Evolutionary conservation across 345 rosid genomes (phyloP), one percentile per base, ranked within the genome.

Genomic region (Euphorbia pulcherrima): DNA sequence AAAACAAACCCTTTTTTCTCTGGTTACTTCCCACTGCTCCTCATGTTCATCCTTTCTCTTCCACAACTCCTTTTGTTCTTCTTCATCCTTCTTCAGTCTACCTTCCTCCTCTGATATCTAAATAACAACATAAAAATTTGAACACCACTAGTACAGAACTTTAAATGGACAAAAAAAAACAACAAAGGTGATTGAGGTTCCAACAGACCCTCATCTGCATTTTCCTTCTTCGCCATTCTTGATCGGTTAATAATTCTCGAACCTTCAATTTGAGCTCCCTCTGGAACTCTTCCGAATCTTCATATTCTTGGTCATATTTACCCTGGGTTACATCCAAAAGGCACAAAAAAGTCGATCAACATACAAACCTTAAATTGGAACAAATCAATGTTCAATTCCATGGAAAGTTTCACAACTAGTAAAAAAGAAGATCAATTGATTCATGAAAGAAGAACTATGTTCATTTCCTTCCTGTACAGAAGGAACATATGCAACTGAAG

Each of bases 31-130:
- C 99, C 97, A 94, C 77, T 94, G 97, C 79, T 88, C 99, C 77
- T 91, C 99, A 41, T 94, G 97, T 69, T 94, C 97, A 52, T 97
- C 91, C 82, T 94, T 91, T 76, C 90, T 89, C 82, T 94, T 94
- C 97, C 97, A 86, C 80, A 81, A 75, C 82, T 94, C 99, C 77
- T 88, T 94, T 82, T 86, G 88, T 76, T 94, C 99, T 79, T 84
- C 97, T 79, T 94, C 97, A 75, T 94, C 99, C 78, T 89, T 94
- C 85, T 94, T 94, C 76, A 94, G 69, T 77, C 99, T 86, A 55
- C 99, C 99, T 77, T 94, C 99, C 84, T 94, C 97, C 79, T 94
- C 99, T 56, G 96, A 91, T 82, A 89, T 91, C 99, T 94, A 80
- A 59, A 82, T 18, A 39, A 74, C n/a, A 44, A 52, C 44, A 56